Base-by-base conservation (phyloP, 345 rosid genomes). In the Corchorus olitorius region DNA sequence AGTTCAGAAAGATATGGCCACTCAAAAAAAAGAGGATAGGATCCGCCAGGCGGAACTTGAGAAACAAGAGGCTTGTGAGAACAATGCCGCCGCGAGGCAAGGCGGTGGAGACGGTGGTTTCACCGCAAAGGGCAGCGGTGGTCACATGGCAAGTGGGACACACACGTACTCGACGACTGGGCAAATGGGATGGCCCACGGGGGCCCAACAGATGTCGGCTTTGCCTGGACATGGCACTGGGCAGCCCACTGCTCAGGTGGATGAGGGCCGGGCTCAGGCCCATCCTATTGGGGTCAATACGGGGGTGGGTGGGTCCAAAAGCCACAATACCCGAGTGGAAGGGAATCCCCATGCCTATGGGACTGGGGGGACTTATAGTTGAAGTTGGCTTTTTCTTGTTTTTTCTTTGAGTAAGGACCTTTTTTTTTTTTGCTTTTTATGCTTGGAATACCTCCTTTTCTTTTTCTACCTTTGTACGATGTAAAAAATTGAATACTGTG, bases 1-100 rank as follows among this genome's bases (percentile, higher is more conserved):
- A 2, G 17, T 78, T 33, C 74, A 86, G 81, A 94, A 86, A 77
- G 84, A 90, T 43, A 84, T 82, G 83, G 96, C 96, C 2, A 82
- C 86, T 10, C 76, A 87, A 60, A 85, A 45, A 83, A 93, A 93
- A 73, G 84, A 87, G 52, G 87, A 55, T 52, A 87, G 83, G 81
- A 77, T 75, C 14, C 76, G 80, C 3, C 76, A 78, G 15, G 97
- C 97, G 0, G 88, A 91, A 71, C 61, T 82, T 58, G 52, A 82
- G 53, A 92, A 92, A 73, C 88, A 77, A 62, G 85, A 84, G 77
- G 83, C 84, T 7, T 81, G 72, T 27, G 83, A 85, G 63, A 84
- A 92, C 46, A 92, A 90, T 68, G 91, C 91, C 0, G 87, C 79
- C 0, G 74, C 84, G 14, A 83, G 65, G 84, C 85, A 53, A 35